Base-by-base conservation (phyloP, 2,329 filamentous ascomycete genomes). In the Phialemonium atrogriseum region DNA sequence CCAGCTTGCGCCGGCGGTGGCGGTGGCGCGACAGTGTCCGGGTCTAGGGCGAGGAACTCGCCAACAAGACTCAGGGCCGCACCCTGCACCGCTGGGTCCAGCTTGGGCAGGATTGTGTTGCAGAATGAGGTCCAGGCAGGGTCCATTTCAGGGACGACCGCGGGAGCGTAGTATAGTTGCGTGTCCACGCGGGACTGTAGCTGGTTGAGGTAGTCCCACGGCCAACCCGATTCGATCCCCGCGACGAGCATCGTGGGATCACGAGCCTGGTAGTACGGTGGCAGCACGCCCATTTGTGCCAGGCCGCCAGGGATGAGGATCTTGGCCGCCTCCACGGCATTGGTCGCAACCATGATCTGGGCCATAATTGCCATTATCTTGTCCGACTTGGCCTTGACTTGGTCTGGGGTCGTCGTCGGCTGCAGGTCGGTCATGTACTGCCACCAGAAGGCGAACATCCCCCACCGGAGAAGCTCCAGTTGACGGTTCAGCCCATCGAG, bases 391-490 rank as follows among this genome's bases (percentile, higher is more conserved):
- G 42, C 28, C 19, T 20, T 6, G 5, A 11, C 14, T 19, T 15
- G 14, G 21, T 30, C 10, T 18, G n/a, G 27, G 22, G 4, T 18
- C 17, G 5, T 25, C 30, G 10, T 32, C 17, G 12, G 33, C 14
- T 20, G 33, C 7, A 39, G 30, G 24, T 50, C 46, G 26, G 34
- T 49, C 2, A 54, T 40, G 23, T 48, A 60, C 30, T 56, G 53
- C 59, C 59, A 65, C 59, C 59, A 65, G 3, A 40, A n/a, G 0
- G 57, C 46, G 34, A 64, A 64, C 41, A 64, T 42, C 9, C 59
- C 47, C 60, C 60, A 64, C 18, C 48, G 50, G 11, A 44, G 32
- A 19, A 50, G 43, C n/a, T 33, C 26, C 4, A 44, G 26, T 9
- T 37, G 27, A 7, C 45, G 42, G 10, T 13, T 31, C 15, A 35